Evolutionary conservation across 768 basidiomycete species (phyloP).

Genomic region (Lactarius sp.): DNA sequence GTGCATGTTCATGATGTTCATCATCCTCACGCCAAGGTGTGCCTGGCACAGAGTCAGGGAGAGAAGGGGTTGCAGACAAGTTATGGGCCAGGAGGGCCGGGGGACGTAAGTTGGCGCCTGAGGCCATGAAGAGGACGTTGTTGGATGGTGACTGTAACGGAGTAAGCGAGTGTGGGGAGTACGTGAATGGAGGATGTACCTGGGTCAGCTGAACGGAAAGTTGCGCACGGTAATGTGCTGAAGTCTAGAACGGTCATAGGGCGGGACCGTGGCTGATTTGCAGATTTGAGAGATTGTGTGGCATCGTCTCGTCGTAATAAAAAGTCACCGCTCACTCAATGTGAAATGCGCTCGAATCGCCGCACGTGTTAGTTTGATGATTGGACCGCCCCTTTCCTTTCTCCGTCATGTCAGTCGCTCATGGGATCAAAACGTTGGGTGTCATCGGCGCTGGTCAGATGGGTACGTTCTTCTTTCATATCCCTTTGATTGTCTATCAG

Average conservation of each 20-base stretch:
- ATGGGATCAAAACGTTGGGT: constrained; percentile 71
- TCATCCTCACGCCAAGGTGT: constrained; percentile 18
- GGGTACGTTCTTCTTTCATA: constrained; percentile 33
- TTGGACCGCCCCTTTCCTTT: background rate
- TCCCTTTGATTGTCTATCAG: background rate
- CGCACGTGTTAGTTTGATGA: background rate
- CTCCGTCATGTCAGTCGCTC: constrained; percentile 49
- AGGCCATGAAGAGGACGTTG: background rate
- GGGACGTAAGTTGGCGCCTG: background rate
- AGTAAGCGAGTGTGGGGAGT: background rate
- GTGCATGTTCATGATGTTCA: constrained; percentile 16
- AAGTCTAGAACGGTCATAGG: background rate
- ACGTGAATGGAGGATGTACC: background rate
- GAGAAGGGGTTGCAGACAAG: background rate
- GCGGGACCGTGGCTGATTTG: too few relatives aligned
- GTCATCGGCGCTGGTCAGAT: constrained; percentile 83
- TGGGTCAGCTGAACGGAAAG: background rate
- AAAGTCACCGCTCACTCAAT: too few relatives aligned
- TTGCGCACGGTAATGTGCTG: background rate
- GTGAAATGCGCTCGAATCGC: background rate
- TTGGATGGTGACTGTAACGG: background rate
- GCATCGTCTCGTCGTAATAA: too few relatives aligned
- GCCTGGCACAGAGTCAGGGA: constrained; percentile 3
- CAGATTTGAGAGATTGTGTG: too few relatives aligned
- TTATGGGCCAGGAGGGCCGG: background rate